A percentile compares a stretch with the other conserved stretches of the same genome.
Evolutionary conservation across 257 asterid genomes (phyloP).

Genomic region (Jacaranda mimosifolia): DNA sequence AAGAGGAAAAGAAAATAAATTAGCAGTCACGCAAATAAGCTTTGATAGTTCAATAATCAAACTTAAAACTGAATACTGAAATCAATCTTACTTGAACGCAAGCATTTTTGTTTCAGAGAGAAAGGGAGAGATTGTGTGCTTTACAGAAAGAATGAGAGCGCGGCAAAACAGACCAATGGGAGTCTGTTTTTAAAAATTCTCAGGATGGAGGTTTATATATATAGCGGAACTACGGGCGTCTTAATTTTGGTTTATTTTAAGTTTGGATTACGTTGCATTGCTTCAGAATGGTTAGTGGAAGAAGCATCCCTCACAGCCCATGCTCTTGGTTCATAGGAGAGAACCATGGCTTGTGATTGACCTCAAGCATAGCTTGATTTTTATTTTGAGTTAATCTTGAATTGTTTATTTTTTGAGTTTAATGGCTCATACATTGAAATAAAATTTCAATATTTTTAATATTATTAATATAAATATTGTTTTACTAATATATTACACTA

Average conservation of each 20-base stretch:
- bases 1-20: slow-evolving; percentile 13
- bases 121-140: slow-evolving; percentile 26
- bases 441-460: no score
- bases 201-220: slow-evolving; percentile 35
- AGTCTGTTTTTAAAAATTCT: slow-evolving; percentile 43
- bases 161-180: slow-evolving; percentile 37
- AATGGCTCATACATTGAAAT: no score
- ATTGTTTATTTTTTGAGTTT: no score
- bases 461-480: no score
- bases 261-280: slow-evolving; percentile 44
- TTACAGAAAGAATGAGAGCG: slow-evolving; percentile 40
- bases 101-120: slow-evolving; percentile 54
- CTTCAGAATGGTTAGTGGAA: background rate
- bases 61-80: background rate
- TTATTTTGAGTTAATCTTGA: no score
- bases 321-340: background rate
- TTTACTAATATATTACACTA: no score
- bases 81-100: slow-evolving; percentile 70
- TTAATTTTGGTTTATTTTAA: slow-evolving; percentile 29
- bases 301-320: background rate
- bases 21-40: slow-evolving; percentile 10
- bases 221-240: slow-evolving; percentile 41
- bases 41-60: background rate
- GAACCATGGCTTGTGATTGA: no score
- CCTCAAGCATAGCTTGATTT: no score